Evolutionary conservation across 2,329 filamentous ascomycete species (phyloP), one percentile per base, ranked within the genome.

Genomic region (Emericellopsis atlantica): DNA sequence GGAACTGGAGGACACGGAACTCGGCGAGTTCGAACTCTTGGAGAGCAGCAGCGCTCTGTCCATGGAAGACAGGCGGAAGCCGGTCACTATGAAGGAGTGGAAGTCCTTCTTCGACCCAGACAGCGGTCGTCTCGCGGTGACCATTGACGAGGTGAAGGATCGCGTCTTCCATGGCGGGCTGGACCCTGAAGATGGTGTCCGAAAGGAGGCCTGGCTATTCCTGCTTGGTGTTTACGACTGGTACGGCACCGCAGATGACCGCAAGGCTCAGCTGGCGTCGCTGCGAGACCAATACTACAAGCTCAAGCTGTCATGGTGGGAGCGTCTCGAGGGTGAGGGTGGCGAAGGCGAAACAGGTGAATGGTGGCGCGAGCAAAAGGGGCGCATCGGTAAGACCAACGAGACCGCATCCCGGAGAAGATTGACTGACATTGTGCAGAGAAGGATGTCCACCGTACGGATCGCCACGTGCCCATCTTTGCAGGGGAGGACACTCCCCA

Each of bases 161-260:
- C 76, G 92, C n/a, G 76, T 98, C 42, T 98, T 96, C 58, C 92
- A 96, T 54, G 92, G 92, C 23, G 92, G 92, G 0, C 67, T 98
- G 1, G 81, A 94, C 54, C 66, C 84, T 0, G 84, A 95, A 14
- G 90, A 96, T 51, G 89, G 89, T 0, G 89, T 95, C 4, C 73
- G 93, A 37, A 96, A 96, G 61, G 89, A 96, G 58, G 92, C 90
- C 0, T 98, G 92, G 92, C 70, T 95, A 1, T 98, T 94, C 60
- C 63, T 98, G 14, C 72, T 98, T 0, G 92, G 86, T 1, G 84
- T 98, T 0, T 84, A 94, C 53, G 81, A 90, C 3, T 98, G 93
- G 93, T 79, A 95, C 50, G 94, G 87, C 58, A 88, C 83, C 0
- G 70, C 70, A 1, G 86, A 95, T 45, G 92, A 98, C 55, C 76